Percentiles rank a stretch among this genome's conserved stretches.
phyloP scores from a whole-genome alignment of 768 basidiomycete species.

The Pleurotus ostreatus region DNA sequence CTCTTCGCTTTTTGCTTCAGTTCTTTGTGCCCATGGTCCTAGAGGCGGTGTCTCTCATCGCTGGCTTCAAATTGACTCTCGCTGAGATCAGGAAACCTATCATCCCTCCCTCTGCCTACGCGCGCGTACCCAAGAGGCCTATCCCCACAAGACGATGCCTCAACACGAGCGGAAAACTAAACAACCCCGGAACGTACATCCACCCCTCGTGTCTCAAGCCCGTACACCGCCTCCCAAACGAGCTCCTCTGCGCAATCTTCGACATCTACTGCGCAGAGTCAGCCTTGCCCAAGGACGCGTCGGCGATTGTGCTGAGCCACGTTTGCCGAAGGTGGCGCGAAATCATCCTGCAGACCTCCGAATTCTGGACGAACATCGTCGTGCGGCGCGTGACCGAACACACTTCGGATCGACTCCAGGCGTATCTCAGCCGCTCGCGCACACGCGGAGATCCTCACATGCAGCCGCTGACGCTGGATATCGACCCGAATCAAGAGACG shows the following conservation, averaged over 20 bases:
- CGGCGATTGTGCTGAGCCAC: background rate
- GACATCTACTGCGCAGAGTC: background rate
- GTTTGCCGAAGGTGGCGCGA: slow-evolving; percentile 1
- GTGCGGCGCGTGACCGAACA: background rate
- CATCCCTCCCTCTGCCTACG: background rate
- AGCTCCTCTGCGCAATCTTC: background rate
- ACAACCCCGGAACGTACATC: background rate
- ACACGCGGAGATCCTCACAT: background rate
- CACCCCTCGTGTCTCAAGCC: background rate
- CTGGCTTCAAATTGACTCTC: background rate
- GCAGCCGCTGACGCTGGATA: background rate
- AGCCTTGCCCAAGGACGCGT: background rate
- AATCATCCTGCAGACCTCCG: background rate
- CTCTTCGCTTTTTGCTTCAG: no score
- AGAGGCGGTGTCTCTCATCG: background rate
- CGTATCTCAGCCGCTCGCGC: background rate
- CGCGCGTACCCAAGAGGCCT: background rate
- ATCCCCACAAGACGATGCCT: background rate
- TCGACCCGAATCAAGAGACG: background rate
- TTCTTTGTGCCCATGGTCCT: no score
- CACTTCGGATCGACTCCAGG: background rate
- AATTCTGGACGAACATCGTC: background rate
- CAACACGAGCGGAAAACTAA: background rate
- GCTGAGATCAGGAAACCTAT: background rate
- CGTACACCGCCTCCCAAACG: background rate